phyloP scores from a whole-genome alignment of 306 rosid species.

The Quercus berberidifolia region DNA sequence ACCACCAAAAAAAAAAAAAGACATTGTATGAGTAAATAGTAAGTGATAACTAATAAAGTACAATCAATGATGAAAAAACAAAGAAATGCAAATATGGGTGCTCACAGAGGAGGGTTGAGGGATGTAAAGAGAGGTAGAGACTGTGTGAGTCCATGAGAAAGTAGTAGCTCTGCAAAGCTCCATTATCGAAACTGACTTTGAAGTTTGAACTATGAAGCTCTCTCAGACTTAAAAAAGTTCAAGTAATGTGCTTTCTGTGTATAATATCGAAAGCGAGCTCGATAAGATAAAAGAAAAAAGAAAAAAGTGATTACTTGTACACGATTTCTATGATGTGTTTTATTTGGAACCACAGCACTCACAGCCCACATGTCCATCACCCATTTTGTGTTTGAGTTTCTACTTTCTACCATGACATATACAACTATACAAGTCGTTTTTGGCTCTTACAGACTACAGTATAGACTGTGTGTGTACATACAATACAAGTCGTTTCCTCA shows the following conservation, averaged over 20 bases:
- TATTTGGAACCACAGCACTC: constrained; percentile 56
- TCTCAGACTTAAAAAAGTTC: not conserved
- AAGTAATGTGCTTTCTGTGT: not conserved
- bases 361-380: constrained; percentile 35
- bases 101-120: constrained; percentile 53
- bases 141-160: constrained; percentile 55
- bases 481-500: too few relatives aligned
- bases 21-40: not conserved
- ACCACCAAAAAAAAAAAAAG: not conserved
- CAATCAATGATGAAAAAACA: not conserved
- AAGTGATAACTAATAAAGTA: not conserved
- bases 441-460: too few relatives aligned
- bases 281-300: not conserved
- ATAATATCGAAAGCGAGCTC: not conserved
- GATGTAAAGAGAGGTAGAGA: constrained; percentile 46
- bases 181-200: constrained; percentile 21
- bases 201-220: not conserved
- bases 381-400: constrained; percentile 5
- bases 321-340: constrained; percentile 20
- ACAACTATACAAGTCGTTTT: too few relatives aligned
- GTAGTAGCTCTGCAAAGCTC: constrained; percentile 48
- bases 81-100: constrained; percentile 4
- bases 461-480: too few relatives aligned
- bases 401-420: too few relatives aligned
- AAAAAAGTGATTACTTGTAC: too few relatives aligned